These are phyloP conservation scores for Akanthomyces uredinophilus DNA, from an alignment of 2,329 filamentous ascomycete genomes.

Conservation along the genomic window DNA sequence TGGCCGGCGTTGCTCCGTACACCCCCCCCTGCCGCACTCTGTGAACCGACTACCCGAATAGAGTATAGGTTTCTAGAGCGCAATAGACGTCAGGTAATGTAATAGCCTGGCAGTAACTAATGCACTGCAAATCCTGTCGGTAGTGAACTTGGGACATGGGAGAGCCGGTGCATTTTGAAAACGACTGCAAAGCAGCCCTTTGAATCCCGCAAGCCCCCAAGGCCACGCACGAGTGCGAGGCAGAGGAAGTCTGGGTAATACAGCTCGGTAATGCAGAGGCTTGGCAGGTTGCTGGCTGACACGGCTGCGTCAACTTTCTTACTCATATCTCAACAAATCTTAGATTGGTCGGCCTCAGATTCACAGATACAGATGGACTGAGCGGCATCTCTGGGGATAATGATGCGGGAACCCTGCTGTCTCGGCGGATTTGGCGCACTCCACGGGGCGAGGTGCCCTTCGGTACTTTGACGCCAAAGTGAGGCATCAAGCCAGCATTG, in stretches of 20 bases:
- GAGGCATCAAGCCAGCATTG: background rate
- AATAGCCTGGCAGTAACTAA: background rate
- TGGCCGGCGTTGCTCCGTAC: background rate
- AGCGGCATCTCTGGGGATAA: background rate
- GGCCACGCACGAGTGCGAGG: background rate
- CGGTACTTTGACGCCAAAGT: background rate
- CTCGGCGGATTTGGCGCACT: background rate
- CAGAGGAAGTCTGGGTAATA: background rate
- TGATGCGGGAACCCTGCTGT: background rate
- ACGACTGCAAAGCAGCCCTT: background rate
- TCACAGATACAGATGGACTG: constrained; percentile 3
- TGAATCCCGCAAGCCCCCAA: constrained; percentile 3
- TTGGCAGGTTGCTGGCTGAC: constrained; percentile 10
- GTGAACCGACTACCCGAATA: background rate
- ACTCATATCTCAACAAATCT: constrained; percentile 13
- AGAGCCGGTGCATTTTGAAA: background rate
- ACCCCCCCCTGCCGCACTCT: background rate
- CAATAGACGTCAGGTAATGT: background rate
- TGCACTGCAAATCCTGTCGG: background rate
- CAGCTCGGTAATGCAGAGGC: constrained; percentile 4
- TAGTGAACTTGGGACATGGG: background rate
- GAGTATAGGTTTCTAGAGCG: background rate
- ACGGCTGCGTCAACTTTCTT: constrained; percentile 6
- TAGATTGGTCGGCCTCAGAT: constrained; percentile 3
- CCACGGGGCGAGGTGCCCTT: background rate